phyloP scores from a whole-genome alignment of 1,284 basidiomycete species.

The Papiliotrema nemorosa region DNA sequence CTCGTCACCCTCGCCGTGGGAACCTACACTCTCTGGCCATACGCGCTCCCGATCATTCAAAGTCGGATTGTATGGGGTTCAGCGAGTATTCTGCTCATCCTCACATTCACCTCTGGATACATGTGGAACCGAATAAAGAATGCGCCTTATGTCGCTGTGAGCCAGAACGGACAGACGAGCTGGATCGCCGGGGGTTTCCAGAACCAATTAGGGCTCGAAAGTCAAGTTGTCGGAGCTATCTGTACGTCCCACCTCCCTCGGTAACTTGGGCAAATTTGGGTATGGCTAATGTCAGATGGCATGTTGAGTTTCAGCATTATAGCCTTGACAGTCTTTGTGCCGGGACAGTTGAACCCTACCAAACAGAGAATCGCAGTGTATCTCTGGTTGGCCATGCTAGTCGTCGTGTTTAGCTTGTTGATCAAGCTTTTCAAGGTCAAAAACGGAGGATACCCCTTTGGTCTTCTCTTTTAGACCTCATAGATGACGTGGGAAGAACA shows the following conservation, averaged over 20 bases:
- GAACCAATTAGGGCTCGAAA: slow-evolving; percentile 89
- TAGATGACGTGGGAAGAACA: too few relatives aligned
- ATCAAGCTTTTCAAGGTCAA: slow-evolving; percentile 88
- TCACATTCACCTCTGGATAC: slow-evolving; percentile 83
- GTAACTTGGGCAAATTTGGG: too few relatives aligned
- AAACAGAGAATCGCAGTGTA: slow-evolving; percentile 84
- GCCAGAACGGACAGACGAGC: slow-evolving; percentile 54
- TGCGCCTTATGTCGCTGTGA: slow-evolving; percentile 64
- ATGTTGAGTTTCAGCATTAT: slow-evolving; percentile 74
- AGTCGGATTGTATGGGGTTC: slow-evolving; percentile 64
- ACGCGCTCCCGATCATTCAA: slow-evolving; percentile 63
- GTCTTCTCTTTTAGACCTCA: slow-evolving; percentile 25
- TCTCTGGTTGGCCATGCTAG: slow-evolving; percentile 77
- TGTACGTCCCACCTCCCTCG: too few relatives aligned
- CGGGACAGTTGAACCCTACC: slow-evolving; percentile 67
- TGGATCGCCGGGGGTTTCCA: slow-evolving; percentile 88
- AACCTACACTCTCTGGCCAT: slow-evolving; percentile 49
- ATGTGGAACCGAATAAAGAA: slow-evolving; percentile 96
- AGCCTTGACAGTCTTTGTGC: slow-evolving; percentile 76
- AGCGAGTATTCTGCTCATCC: slow-evolving; percentile 61
- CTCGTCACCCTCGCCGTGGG: slow-evolving; percentile 14
- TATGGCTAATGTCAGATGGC: slow-evolving; percentile 73
- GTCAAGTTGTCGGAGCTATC: slow-evolving; percentile 76
- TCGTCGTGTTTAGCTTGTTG: slow-evolving; percentile 83
- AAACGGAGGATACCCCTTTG: slow-evolving; percentile 58